Evolutionary conservation across 495 filamentous ascomycete genomes (phyloP).

Genomic region (Corynascus novoguineensis): DNA sequence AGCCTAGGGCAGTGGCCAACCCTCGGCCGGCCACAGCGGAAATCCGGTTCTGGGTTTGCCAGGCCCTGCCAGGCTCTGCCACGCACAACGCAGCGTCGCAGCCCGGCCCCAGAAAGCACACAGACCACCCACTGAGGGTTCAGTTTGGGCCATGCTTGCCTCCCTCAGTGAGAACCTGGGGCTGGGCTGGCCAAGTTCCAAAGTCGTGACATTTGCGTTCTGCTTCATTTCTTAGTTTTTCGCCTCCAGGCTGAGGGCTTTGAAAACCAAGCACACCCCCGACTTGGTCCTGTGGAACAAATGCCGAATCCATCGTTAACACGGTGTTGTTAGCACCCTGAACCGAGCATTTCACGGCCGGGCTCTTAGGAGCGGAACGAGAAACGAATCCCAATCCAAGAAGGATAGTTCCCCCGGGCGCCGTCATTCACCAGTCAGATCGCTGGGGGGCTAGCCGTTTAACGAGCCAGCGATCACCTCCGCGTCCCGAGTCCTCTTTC

Average conservation of each 20-base stretch:
- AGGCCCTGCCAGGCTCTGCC: slow-evolving; percentile 14
- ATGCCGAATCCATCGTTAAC: background rate
- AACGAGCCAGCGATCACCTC: slow-evolving; percentile 18
- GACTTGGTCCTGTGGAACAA: background rate
- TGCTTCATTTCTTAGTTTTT: too few relatives aligned
- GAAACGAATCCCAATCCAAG: background rate
- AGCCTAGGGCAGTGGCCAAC: slow-evolving; percentile 10
- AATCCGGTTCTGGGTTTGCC: slow-evolving; percentile 12
- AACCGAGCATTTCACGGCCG: background rate
- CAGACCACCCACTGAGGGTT: background rate
- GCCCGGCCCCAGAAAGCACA: slow-evolving; percentile 3
- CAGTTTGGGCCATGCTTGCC: slow-evolving; percentile 1
- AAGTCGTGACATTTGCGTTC: background rate
- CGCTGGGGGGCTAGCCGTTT: slow-evolving; percentile 16
- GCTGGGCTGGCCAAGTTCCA: background rate
- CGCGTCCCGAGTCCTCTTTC: background rate
- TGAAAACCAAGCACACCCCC: background rate
- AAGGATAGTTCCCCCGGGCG: background rate
- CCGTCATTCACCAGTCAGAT: slow-evolving; percentile 17
- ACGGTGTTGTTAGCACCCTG: background rate
- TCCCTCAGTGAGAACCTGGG: background rate
- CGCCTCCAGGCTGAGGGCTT: background rate
- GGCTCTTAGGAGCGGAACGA: background rate
- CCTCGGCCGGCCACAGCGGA: slow-evolving; percentile 14
- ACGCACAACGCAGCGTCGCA: slow-evolving; percentile 15